A percentile compares a stretch with the other conserved stretches of the same genome.
Conservation (phyloP, 2,329 filamentous ascomycete species). For the Sporothrix phasma region DNA sequence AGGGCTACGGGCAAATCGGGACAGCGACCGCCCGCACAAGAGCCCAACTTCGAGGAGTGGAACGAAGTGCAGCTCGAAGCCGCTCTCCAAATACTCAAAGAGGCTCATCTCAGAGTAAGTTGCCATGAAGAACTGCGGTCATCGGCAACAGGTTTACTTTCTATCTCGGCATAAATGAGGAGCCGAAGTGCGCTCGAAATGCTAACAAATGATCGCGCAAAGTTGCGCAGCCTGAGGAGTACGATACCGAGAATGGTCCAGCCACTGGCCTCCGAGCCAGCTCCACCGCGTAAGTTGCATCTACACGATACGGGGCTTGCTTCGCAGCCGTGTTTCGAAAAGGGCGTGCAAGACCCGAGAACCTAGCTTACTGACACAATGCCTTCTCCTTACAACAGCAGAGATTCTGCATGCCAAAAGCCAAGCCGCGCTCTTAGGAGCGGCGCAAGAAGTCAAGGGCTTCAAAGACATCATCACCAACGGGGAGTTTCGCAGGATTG, state of each 20-base stretch:
- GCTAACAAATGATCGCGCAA: constrained; percentile 9
- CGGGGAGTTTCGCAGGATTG: constrained; percentile 38
- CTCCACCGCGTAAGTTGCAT: constrained; percentile 38
- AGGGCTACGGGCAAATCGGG: neutral
- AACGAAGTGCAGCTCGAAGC: constrained; percentile 42
- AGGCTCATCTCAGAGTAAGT: constrained; percentile 45
- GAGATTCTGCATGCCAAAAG: constrained; percentile 39
- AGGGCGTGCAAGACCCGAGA: neutral
- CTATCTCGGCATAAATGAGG: neutral
- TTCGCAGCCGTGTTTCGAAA: neutral
- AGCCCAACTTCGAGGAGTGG: constrained; percentile 26
- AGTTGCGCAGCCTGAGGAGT: constrained; percentile 40
- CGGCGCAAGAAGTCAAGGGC: constrained; percentile 41
- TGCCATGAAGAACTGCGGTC: too few relatives aligned
- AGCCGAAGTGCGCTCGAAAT: neutral
- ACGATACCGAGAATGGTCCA: constrained; percentile 42
- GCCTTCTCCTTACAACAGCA: constrained; percentile 29
- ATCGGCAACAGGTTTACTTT: too few relatives aligned
- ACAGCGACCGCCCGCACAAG: neutral
- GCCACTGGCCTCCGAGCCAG: constrained; percentile 38
- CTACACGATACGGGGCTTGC: neutral
- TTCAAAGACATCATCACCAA: constrained; percentile 39
- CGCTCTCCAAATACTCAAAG: constrained; percentile 41
- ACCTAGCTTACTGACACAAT: neutral
- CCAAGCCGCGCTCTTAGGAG: constrained; percentile 36